A percentile compares a stretch with the other conserved stretches of the same genome.
These are phyloP conservation scores for Achlya hypogyna DNA, from an alignment of 352 stramenopile species.

Conservation along the genomic window DNA sequence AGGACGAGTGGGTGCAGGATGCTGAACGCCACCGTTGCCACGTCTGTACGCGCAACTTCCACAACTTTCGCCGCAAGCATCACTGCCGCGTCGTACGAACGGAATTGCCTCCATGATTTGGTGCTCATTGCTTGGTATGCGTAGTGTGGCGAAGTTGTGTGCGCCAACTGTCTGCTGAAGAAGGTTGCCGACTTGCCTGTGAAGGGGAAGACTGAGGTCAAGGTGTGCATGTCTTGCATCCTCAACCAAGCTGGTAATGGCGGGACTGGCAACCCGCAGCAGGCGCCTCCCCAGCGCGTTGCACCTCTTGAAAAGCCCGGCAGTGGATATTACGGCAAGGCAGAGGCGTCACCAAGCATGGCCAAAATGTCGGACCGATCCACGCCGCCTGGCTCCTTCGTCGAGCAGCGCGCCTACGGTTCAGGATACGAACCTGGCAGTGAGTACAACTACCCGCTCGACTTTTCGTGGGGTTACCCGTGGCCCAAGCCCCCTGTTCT, in stretches of 20 bases:
- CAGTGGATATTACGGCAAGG: background rate
- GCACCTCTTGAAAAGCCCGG: background rate
- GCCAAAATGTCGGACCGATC: slow-evolving; percentile 5
- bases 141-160: slow-evolving; percentile 81
- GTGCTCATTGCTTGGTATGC: background rate
- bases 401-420: background rate
- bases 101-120: background rate
- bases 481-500: slow-evolving; percentile 79
- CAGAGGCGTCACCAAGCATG: background rate
- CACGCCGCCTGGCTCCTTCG: slow-evolving; percentile 2
- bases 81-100: slow-evolving; percentile 72
- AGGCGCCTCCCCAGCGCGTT: slow-evolving; percentile 22
- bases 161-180: slow-evolving; percentile 80
- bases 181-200: slow-evolving; percentile 79
- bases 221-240: slow-evolving; percentile 86
- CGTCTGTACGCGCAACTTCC: slow-evolving; percentile 84
- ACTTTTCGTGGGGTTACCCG: slow-evolving; percentile 83
- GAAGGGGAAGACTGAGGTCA: slow-evolving; percentile 73
- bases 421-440: background rate
- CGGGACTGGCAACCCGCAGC: slow-evolving; percentile 48
- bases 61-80: slow-evolving; percentile 81
- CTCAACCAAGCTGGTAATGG: slow-evolving; percentile 39
- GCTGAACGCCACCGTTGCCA: slow-evolving; percentile 82
- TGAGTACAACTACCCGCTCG: slow-evolving; percentile 78
- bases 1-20: slow-evolving; percentile 84